Conservation (phyloP, 805 yeast genomes). For the Peterozyma xylosa region DNA sequence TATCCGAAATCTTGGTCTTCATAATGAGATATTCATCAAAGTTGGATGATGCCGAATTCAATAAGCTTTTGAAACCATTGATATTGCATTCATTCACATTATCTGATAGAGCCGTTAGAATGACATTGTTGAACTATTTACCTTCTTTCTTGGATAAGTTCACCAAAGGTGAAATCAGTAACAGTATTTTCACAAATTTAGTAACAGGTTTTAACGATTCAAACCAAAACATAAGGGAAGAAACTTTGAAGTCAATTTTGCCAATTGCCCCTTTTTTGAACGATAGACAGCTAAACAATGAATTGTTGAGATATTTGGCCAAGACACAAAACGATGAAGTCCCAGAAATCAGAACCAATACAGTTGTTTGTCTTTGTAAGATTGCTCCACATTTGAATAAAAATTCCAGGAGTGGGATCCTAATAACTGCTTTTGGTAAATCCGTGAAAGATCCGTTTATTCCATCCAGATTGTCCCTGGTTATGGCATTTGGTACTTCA, state of each 20-base stretch:
- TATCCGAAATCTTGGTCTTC: constrained; percentile 27
- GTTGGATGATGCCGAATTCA: constrained; percentile 26
- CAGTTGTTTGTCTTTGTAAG: constrained; percentile 60
- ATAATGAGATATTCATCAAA: constrained; percentile 28
- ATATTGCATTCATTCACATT: constrained; percentile 55
- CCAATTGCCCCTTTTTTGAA: constrained; percentile 55
- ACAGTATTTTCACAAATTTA: constrained; percentile 58
- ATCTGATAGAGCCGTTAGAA: constrained; percentile 72
- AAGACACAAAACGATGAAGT: constrained; percentile 72
- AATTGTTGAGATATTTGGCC: constrained; percentile 72
- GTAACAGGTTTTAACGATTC: constrained; percentile 84
- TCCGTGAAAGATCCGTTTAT: constrained; percentile 74
- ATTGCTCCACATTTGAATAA: constrained; percentile 53
- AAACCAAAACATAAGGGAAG: constrained; percentile 72
- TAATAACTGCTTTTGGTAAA: constrained; percentile 81
- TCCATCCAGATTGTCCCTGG: constrained; percentile 69
- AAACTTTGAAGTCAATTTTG: constrained; percentile 61
- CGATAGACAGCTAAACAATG: constrained; percentile 81
- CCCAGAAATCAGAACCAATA: constrained; percentile 72
- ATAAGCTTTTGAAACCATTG: constrained; percentile 45
- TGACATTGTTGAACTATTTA: constrained; percentile 59
- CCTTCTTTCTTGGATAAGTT: constrained; percentile 45
- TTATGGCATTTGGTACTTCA: constrained; percentile 62
- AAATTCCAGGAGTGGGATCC: constrained; percentile 57
- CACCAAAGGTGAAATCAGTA: constrained; percentile 56